Evolutionary conservation across 2,329 filamentous ascomycete species (phyloP).

Genomic region (Cercospora sesami): DNA sequence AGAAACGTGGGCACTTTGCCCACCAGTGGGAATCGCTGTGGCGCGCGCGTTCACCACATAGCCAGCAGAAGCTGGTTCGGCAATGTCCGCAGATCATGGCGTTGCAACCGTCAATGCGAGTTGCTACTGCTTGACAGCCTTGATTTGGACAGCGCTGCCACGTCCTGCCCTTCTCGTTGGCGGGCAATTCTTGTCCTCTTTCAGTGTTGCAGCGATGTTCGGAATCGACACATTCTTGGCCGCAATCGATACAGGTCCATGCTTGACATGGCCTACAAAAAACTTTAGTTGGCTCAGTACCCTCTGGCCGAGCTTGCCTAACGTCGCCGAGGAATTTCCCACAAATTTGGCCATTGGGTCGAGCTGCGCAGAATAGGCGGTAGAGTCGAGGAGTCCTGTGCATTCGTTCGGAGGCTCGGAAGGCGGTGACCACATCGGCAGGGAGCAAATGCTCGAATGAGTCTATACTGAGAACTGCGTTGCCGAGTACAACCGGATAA

Average conservation of each 20-base stretch:
- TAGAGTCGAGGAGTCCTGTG: background rate
- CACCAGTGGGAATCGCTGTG: background rate
- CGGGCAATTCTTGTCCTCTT: background rate
- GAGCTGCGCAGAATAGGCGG: background rate
- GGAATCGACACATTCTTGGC: no score
- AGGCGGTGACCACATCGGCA: background rate
- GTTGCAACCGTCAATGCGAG: background rate
- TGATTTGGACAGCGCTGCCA: conserved; percentile 1
- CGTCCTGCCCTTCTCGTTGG: background rate
- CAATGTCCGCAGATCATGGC: background rate
- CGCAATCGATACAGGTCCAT: no score
- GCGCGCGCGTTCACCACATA: background rate
- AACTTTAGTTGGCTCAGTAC: no score
- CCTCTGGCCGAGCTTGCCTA: no score
- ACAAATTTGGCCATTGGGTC: background rate
- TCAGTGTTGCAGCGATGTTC: background rate
- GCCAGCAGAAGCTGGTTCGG: background rate
- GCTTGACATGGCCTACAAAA: no score
- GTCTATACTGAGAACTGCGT: background rate
- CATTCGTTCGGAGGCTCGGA: background rate
- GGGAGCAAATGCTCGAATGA: background rate
- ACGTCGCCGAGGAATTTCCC: background rate
- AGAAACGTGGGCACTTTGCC: background rate
- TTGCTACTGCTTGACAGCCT: background rate
- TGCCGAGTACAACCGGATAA: background rate